Evolutionary conservation across 2,329 filamentous ascomycete genomes (phyloP).

Genomic region (Pseudophaeomoniella oleicola): DNA sequence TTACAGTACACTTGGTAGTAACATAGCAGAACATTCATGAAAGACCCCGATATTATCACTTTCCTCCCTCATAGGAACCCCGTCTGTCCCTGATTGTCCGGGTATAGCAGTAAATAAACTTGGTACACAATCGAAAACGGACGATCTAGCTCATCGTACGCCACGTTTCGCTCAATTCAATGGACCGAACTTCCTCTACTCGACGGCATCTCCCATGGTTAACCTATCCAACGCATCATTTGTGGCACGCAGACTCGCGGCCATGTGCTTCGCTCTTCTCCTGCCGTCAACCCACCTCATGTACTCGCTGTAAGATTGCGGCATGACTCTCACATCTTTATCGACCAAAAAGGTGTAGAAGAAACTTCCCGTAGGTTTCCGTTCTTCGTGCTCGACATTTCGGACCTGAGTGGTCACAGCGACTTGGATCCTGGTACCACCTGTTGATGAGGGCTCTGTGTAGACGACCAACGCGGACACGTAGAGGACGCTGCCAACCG

Average conservation of each 20-base stretch:
- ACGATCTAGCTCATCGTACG: too few species aligned
- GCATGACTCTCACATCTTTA: slow-evolving; percentile 51
- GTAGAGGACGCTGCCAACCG: slow-evolving; percentile 60
- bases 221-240: slow-evolving; percentile 3
- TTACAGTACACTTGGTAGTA: too few species aligned
- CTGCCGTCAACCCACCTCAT: slow-evolving; percentile 52
- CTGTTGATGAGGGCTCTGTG: slow-evolving; percentile 44
- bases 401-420: slow-evolving; percentile 58
- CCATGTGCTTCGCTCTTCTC: slow-evolving; percentile 38
- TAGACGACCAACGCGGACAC: slow-evolving; percentile 59
- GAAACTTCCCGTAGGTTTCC: slow-evolving; percentile 58
- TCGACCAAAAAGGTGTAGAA: slow-evolving; percentile 60
- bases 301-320: slow-evolving; percentile 46
- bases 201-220: neutral
- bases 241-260: slow-evolving; percentile 21
- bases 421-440: slow-evolving; percentile 51
- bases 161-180: too few species aligned
- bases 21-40: too few species aligned
- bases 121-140: too few species aligned
- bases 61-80: too few species aligned
- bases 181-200: neutral
- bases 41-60: too few species aligned
- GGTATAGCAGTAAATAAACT: too few species aligned
- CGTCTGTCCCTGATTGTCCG: too few species aligned
- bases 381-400: slow-evolving; percentile 52